These are phyloP conservation scores for Phytophthora boehmeriae DNA, from an alignment of 352 stramenopile species.

Conservation along the genomic window DNA sequence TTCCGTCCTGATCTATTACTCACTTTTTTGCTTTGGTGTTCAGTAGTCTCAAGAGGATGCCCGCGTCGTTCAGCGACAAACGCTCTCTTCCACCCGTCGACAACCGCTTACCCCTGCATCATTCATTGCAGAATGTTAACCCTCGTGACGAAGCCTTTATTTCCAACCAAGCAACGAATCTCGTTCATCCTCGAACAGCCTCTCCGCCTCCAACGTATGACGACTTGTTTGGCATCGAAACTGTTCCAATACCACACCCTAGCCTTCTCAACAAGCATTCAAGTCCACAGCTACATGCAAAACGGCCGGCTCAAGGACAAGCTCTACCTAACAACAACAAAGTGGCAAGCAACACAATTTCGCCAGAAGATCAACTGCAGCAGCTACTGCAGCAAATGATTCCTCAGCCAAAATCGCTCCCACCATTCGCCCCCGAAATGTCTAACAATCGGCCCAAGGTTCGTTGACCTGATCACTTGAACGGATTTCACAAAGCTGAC, in stretches of 20 bases:
- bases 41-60: constrained; percentile 16
- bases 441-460: constrained; percentile 11
- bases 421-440: not conserved
- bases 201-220: constrained; percentile 60
- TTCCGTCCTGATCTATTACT: not conserved
- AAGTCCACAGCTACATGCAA: constrained; percentile 9
- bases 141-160: constrained; percentile 6
- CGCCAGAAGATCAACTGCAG: constrained; percentile 60
- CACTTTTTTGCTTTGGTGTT: no score
- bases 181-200: constrained; percentile 23
- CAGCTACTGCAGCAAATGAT: constrained; percentile 58
- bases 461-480: not conserved
- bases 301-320: constrained; percentile 1
- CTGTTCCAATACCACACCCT: constrained; percentile 31
- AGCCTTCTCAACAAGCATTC: constrained; percentile 8
- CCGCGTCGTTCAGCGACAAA: constrained; percentile 15
- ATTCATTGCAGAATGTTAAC: constrained; percentile 30
- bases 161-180: constrained; percentile 22
- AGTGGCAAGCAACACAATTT: constrained; percentile 2
- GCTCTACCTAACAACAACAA: not conserved
- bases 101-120: constrained; percentile 16
- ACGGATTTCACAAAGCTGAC: not conserved
- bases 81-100: constrained; percentile 31
- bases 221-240: constrained; percentile 74
- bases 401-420: constrained; percentile 15